Evolutionary conservation across 371 early-diverging fungal species (phyloP).

Genomic region (Mucor lusitanicus): DNA sequence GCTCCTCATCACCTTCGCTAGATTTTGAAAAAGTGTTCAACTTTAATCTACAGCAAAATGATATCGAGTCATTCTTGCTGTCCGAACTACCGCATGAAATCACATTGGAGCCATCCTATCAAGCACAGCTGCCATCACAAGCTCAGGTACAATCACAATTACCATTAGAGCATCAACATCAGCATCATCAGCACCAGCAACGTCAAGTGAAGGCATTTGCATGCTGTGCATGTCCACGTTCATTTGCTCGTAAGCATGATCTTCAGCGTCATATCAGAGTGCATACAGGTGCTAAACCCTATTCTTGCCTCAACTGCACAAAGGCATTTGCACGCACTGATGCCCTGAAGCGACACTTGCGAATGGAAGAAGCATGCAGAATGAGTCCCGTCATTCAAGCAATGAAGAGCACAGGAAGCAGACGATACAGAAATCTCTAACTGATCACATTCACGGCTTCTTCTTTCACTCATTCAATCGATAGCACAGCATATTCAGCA

Average conservation of each 20-base stretch:
- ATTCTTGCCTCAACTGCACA: constrained; percentile 56
- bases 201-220: neutral
- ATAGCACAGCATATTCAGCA: neutral
- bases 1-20: neutral
- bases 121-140: neutral
- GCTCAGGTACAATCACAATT: neutral
- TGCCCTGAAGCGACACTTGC: constrained; percentile 64
- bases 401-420: constrained; percentile 37
- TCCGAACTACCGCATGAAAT: neutral
- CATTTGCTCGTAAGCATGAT: constrained; percentile 52
- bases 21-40: neutral
- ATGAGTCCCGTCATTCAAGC: constrained; percentile 46
- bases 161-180: neutral
- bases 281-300: constrained; percentile 70
- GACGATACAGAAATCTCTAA: constrained; percentile 36
- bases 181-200: neutral
- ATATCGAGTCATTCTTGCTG: neutral
- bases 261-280: constrained; percentile 50
- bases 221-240: constrained; percentile 31
- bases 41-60: neutral
- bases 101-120: neutral
- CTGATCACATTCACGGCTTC: neutral
- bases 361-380: constrained; percentile 55
- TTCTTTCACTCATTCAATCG: neutral
- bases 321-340: constrained; percentile 70